A percentile compares a stretch with the other conserved stretches of the same genome.
phyloP scores from a whole-genome alignment of 2,329 filamentous ascomycete species.

The Microascus cirrosus region DNA sequence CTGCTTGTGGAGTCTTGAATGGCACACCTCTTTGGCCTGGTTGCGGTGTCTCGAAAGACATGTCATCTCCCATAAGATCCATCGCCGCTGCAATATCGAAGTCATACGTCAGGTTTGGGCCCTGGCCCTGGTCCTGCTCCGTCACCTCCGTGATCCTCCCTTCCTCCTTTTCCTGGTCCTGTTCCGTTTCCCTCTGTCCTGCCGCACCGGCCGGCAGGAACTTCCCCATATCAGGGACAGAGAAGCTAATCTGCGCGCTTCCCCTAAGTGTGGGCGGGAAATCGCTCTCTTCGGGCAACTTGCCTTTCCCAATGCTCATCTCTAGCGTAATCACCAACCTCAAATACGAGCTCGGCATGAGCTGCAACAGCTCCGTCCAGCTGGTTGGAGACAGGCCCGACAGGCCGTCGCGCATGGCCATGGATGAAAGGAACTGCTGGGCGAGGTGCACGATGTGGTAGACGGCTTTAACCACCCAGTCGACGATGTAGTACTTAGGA shows the following conservation, averaged over 20 bases:
- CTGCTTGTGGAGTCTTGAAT: background rate
- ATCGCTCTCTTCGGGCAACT: conserved; percentile 25
- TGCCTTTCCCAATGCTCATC: conserved; percentile 28
- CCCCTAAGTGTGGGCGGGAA: conserved; percentile 25
- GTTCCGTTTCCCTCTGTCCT: background rate
- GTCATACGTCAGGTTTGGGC: background rate
- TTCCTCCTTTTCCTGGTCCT: background rate
- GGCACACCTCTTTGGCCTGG: background rate
- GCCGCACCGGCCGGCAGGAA: background rate
- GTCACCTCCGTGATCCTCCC: background rate
- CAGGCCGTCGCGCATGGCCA: conserved; percentile 7
- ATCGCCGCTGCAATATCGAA: background rate
- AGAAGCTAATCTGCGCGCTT: background rate
- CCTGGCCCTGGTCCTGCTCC: background rate
- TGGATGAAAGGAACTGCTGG: conserved; percentile 17
- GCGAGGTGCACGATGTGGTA: conserved; percentile 29
- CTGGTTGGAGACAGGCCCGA: conserved; percentile 17
- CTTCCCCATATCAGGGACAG: background rate
- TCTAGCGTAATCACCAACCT: conserved; percentile 31
- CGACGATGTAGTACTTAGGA: conserved; percentile 31
- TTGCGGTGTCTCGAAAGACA: background rate
- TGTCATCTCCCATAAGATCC: background rate
- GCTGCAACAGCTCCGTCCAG: conserved; percentile 29
- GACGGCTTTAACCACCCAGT: conserved; percentile 31
- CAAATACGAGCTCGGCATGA: conserved; percentile 26